phyloP scores from a whole-genome alignment of 2,329 filamentous ascomycete species.

The Aspergillus bombycis region DNA sequence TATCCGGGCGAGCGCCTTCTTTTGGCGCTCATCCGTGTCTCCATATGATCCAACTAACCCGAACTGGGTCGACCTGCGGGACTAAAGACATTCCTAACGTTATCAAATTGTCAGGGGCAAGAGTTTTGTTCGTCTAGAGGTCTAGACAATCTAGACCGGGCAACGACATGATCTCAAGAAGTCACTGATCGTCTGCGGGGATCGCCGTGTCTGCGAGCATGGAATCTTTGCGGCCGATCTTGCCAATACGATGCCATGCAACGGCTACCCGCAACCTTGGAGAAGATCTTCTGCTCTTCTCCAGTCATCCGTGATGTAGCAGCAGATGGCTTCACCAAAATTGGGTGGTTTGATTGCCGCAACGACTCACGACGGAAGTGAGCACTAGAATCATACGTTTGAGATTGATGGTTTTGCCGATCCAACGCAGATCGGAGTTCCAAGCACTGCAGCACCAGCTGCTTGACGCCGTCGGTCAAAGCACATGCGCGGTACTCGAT shows the following conservation, averaged over 20 bases:
- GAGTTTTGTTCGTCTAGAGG: not conserved
- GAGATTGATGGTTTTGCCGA: conserved; percentile 24
- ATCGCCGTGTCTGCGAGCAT: conserved; percentile 22
- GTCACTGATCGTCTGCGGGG: conserved; percentile 28
- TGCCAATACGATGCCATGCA: conserved; percentile 22
- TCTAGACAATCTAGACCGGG: not conserved
- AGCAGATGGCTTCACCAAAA: conserved; percentile 32
- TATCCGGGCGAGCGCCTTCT: not conserved
- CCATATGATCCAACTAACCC: not conserved
- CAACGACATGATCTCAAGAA: conserved; percentile 14
- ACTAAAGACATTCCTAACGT: not conserved
- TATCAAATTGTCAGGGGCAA: not conserved
- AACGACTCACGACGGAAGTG: conserved; percentile 25
- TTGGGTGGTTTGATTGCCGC: conserved; percentile 32
- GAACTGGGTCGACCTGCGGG: not conserved
- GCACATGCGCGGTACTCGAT: conserved; percentile 44
- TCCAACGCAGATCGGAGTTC: conserved; percentile 35
- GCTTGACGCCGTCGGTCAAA: conserved; percentile 42
- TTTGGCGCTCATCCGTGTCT: not conserved
- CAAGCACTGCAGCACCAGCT: conserved; percentile 44
- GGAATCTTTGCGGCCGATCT: conserved; percentile 24
- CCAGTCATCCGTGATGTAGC: conserved; percentile 31
- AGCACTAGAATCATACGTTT: conserved; percentile 23
- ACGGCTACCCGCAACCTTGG: conserved; percentile 23
- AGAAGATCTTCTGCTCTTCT: conserved; percentile 37